A percentile compares a stretch with the other conserved stretches of the same genome.
These are phyloP conservation scores for Penicillium crustosum DNA, from an alignment of 2,329 filamentous ascomycete species.

Conservation along the genomic window DNA sequence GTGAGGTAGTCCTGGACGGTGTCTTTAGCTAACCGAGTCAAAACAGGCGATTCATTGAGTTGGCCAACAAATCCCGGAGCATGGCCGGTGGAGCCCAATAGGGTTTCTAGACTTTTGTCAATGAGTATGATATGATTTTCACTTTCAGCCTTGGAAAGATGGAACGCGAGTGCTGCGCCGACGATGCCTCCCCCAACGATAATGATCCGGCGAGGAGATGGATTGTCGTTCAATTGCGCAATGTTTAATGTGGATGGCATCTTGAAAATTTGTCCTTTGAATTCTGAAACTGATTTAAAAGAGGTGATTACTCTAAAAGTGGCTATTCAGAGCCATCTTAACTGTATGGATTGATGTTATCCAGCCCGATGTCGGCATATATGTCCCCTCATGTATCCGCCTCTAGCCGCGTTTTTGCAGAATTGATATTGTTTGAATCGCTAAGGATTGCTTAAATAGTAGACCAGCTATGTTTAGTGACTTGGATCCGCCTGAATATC, in stretches of 20 bases:
- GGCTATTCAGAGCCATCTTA: background rate
- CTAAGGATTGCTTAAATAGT: background rate
- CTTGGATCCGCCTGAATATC: background rate
- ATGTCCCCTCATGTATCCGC: background rate
- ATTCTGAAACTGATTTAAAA: background rate
- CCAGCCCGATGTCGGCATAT: background rate
- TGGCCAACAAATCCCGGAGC: conserved; percentile 40
- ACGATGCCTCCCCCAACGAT: conserved; percentile 38
- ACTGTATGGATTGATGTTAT: background rate
- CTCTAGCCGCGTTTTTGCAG: background rate
- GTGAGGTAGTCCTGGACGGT: conserved; percentile 32
- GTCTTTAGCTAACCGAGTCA: conserved; percentile 34
- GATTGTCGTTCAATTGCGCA: conserved; percentile 4
- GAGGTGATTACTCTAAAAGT: background rate
- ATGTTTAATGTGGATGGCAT: conserved; percentile 7
- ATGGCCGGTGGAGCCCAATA: conserved; percentile 35
- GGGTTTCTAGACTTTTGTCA: conserved; percentile 27
- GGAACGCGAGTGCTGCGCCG: conserved; percentile 35
- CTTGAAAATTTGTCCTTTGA: background rate
- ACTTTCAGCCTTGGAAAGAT: conserved; percentile 24
- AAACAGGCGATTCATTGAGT: conserved; percentile 33
- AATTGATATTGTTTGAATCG: background rate
- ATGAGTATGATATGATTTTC: conserved; percentile 23
- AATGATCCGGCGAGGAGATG: conserved; percentile 10
- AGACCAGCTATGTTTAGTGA: background rate